Base-by-base conservation (phyloP, 2,329 filamentous ascomycete species). In the Gaeumannomyces sp. region DNA sequence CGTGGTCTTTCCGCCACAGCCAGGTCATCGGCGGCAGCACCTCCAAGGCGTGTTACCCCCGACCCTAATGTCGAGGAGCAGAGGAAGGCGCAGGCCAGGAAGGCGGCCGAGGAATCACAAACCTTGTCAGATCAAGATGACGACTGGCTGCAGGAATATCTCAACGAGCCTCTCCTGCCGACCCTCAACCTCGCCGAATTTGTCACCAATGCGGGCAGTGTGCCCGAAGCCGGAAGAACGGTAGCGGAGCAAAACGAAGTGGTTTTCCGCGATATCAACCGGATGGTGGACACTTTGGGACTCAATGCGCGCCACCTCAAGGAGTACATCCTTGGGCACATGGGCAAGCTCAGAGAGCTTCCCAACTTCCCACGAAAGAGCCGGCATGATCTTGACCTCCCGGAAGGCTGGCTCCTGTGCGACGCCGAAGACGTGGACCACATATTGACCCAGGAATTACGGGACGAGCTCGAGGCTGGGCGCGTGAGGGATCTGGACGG, bases 261-360 rank as follows among this genome's bases (percentile, higher is more conserved):
- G 25, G 80, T 89, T 1, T 95, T 91, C 74, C 85, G 89, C 59
- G 91, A 94, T 71, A 91, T 94, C 73, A 94, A 95, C 75, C 91
- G 91, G 16, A 99, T 98, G 95, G 88, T 99, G 59, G 92, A 97
- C 71, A 94, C 91, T 0, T 79, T 98, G 57, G 94, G 94, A 13
- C 83, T 97, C 62, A 98, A 98, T 73, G 87, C 81, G 14, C 81
- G 85, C 22, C 87, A 91, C 7, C 85, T 94, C 53, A 80, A 82
- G 61, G 80, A 80, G 14, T 89, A 89, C 68, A 81, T 93, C 59
- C 81, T 85, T 64, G 91, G 89, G 10, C 90, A 96, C 69, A 81
- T 14, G 79, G 86, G 62, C 76, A 80, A 58, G 76, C 79, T 62
- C 80, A 57, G 62, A 16, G 33, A 45, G 14, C 4, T 19, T n/a